Base-by-base conservation (phyloP, 164 flowering plant species). In the Vitis rupestris region DNA sequence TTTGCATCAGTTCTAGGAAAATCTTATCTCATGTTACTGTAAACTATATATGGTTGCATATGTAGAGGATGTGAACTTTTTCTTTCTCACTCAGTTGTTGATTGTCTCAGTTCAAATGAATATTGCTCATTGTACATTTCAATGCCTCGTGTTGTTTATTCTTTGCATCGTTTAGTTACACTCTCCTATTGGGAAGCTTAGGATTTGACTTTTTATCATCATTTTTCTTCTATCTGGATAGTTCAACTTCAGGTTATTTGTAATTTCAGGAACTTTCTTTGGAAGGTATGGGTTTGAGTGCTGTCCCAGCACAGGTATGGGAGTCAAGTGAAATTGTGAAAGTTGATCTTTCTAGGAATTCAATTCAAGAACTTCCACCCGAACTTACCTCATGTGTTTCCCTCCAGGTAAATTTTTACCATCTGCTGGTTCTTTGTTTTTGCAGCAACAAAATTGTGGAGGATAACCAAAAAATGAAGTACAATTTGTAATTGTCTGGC, bases 301-400 rank as follows among this genome's bases (percentile, higher is more conserved):
- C 74, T 72, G 84, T 95, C 27, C 99, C 99, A 44, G 73, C 96
- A 70, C 83, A 84, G 65, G 90, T 86, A 27, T 95, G 96, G 92
- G 88, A 87, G 79, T 80, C 97, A 47, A 80, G 77, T 69, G 98
- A 87, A n/a, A 72, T 90, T 56, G 64, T 78, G 65, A 91, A 88
- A 79, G 81, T 91, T 76, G 89, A 91, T 86, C 90, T 95, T 66
- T 88, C 97, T 50, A 82, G 73, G 71, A 95, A 95, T 82, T 85
- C 83, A 50, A 85, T 95, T 59, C 78, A 85, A 69, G 94, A 83
- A 80, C 82, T 91, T 50, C 98, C 98, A 3, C 53, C 68, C 56
- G 89, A 91, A 65, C 96, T 95, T 69, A 83, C 92, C 9, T 84
- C 84, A 3, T 90, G 94, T 74, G 70, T 72, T 64, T 81, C 86